A percentile compares a stretch with the other conserved stretches of the same genome.
These are phyloP conservation scores for Rhodotorula sp. DNA, from an alignment of 1,284 basidiomycete species.

Conservation along the genomic window DNA sequence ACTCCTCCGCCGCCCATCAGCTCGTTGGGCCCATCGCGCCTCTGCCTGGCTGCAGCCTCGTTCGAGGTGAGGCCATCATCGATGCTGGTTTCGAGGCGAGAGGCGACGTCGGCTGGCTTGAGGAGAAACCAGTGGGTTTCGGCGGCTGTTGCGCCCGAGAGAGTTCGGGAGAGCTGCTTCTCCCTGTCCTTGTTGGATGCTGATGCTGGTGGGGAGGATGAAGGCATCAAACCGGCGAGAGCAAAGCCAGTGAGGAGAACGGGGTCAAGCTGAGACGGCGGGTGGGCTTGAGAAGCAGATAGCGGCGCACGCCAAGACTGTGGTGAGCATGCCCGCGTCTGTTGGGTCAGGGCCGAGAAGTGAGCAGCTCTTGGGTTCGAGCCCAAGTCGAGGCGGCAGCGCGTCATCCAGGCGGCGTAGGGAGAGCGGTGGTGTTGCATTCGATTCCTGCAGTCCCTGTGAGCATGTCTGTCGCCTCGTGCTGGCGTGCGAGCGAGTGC, in stretches of 20 bases:
- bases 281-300: too few species aligned
- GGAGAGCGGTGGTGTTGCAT: too few species aligned
- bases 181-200: constrained; percentile 1
- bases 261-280: too few species aligned
- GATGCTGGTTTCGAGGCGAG: constrained; percentile 22
- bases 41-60: constrained; percentile 45
- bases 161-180: constrained; percentile 12
- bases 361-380: too few species aligned
- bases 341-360: too few species aligned
- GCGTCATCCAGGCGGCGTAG: too few species aligned
- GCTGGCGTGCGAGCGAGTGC: too few species aligned
- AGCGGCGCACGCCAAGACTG: too few species aligned
- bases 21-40: constrained; percentile 51
- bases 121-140: constrained; percentile 35
- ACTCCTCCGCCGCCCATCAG: constrained; percentile 49
- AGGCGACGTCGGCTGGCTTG: constrained; percentile 16
- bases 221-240: not conserved
- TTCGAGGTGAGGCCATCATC: constrained; percentile 45
- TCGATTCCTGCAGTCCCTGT: too few species aligned
- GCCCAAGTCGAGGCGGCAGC: too few species aligned
- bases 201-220: not conserved
- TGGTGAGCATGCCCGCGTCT: too few species aligned
- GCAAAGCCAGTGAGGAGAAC: not conserved
- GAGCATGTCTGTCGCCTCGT: too few species aligned
- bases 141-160: constrained; percentile 19